Evolutionary conservation across 1,284 basidiomycete species (phyloP), one percentile per base, ranked within the genome.

Genomic region (Papiliotrema flavescens): DNA sequence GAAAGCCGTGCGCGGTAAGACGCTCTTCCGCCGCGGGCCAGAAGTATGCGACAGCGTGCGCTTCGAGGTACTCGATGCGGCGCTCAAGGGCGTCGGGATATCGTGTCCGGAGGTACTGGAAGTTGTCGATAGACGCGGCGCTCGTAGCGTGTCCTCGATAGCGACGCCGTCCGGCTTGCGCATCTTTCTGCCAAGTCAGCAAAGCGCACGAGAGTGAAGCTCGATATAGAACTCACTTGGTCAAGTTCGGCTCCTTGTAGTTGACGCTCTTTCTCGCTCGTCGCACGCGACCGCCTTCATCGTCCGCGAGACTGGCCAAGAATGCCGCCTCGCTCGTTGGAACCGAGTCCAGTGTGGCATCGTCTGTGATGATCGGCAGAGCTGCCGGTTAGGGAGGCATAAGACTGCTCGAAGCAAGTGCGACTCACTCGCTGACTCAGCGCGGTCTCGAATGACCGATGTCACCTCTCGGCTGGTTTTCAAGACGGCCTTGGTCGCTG

Each of bases 241-340:
- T 90, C 28, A 93, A 80, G 73, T 90, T 92, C 13, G 90, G 90
- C 71, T 93, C 90, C 1, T 89, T 82, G 66, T 93, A 92, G 71
- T 91, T 92, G 51, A 92, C 80, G 64, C 89, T 90, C 77, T 85
- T 90, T 43, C 90, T 80, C 15, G 82, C 76, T 53, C 90, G 80
- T 57, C 86, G 79, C 67, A 88, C 86, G 52, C 89, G 80, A 11
- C 59, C 61, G 3, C 49, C 55, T 37, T 60, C 62, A 3, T 63
- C 66, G 9, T 54, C 56, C 17, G n/a, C 43, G 2, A 36, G 76
- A 62, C 2, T 37, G 17, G 24, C 23, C 2, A 41, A 34, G 6
- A 42, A 28, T 8, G 43, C 51, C n/a, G 51, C 48, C 22, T 34
- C 55, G 41, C 23, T 39, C 9, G 39, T n/a, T 17, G 39, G 39